phyloP scores from a whole-genome alignment of 2,329 filamentous ascomycete species.

The Colletotrichum siamense region DNA sequence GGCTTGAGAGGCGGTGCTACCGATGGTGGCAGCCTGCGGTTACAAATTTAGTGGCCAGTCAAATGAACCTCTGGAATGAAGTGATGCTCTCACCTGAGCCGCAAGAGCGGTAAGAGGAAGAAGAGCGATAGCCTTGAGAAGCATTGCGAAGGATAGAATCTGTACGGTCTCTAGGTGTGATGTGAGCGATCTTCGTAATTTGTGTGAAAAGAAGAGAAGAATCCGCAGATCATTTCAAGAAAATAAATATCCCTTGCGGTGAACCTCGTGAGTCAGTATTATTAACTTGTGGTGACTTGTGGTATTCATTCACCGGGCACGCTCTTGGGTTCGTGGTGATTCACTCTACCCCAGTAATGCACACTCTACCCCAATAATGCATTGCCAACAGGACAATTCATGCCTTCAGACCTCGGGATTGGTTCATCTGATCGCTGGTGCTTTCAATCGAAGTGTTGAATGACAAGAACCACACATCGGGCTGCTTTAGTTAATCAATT shows the following conservation, averaged over 20 bases:
- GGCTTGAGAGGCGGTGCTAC: background rate
- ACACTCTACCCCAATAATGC: too few species aligned
- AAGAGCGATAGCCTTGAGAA: background rate
- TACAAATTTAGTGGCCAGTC: background rate
- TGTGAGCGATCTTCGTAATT: background rate
- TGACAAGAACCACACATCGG: background rate
- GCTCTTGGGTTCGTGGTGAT: background rate
- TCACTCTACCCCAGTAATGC: background rate
- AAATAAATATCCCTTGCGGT: background rate
- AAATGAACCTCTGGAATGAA: rapidly evolving
- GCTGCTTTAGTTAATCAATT: background rate
- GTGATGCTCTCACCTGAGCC: background rate
- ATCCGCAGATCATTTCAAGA: background rate
- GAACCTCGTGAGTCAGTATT: background rate
- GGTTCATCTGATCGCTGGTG: background rate
- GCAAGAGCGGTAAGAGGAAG: background rate
- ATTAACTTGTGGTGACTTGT: background rate
- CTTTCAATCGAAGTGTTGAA: background rate
- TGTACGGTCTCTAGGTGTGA: rapidly evolving
- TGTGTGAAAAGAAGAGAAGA: background rate
- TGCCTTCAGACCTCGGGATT: background rate
- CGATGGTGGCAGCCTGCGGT: background rate
- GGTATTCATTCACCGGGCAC: background rate
- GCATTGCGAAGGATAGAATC: background rate
- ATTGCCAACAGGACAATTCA: background rate